phyloP scores from a whole-genome alignment of 2,329 filamentous ascomycete species.

The Cladorrhinum sp. region DNA sequence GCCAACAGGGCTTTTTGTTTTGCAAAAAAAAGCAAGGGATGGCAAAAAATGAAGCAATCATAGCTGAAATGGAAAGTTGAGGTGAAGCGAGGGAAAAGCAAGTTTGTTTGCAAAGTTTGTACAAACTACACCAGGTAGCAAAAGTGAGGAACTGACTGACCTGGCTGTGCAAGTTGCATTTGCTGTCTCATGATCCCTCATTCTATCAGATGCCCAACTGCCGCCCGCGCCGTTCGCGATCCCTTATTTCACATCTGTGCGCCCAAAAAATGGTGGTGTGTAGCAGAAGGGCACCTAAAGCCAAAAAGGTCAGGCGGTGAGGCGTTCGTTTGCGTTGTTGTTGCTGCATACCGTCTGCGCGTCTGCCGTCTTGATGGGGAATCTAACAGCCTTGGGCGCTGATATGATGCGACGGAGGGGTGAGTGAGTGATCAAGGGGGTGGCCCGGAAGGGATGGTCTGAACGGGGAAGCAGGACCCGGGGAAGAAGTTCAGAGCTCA shows the following conservation, averaged over 20 bases:
- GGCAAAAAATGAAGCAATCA: not conserved
- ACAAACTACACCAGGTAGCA: too few species aligned
- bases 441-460: not conserved
- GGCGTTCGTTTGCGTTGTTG: not conserved
- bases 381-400: constrained; percentile 10
- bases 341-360: not conserved
- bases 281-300: not conserved
- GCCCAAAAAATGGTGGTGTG: not conserved
- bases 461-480: not conserved
- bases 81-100: not conserved
- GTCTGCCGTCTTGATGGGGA: not conserved
- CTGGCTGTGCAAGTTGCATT: not conserved
- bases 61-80: not conserved
- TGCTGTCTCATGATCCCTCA: not conserved
- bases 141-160: not conserved
- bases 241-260: not conserved
- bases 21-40: not conserved
- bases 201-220: not conserved
- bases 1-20: not conserved
- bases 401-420: not conserved
- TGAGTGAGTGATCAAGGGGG: not conserved
- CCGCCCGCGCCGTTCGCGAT: not conserved
- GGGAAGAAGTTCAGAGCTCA: not conserved
- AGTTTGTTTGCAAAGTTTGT: not conserved
- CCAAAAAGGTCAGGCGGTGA: not conserved